Evolutionary conservation across 1,139 yeast genomes (phyloP).

Genomic region (Geotrichum aggregatum): DNA sequence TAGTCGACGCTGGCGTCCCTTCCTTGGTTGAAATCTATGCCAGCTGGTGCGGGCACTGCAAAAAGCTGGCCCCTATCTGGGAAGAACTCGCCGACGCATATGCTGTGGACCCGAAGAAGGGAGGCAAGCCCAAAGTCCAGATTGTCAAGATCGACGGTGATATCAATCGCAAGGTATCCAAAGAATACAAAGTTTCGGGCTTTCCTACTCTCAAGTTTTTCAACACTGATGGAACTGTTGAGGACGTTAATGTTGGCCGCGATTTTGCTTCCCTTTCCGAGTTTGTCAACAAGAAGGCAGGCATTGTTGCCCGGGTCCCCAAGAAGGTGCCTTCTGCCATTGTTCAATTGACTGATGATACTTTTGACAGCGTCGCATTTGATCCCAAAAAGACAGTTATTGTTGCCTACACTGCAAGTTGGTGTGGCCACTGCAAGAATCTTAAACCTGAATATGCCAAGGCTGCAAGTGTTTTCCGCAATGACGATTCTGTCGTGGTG

Average conservation of each 20-base stretch:
- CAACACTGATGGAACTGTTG: conserved; percentile 38
- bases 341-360: conserved; percentile 41
- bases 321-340: conserved; percentile 35
- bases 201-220: conserved; percentile 64
- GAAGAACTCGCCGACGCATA: conserved; percentile 58
- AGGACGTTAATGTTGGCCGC: conserved; percentile 40
- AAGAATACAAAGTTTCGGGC: conserved; percentile 54
- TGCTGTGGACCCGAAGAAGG: conserved; percentile 25
- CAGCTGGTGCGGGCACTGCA: conserved; percentile 81
- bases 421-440: conserved; percentile 76
- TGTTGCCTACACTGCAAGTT: conserved; percentile 59
- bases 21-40: conserved; percentile 73
- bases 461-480: conserved; percentile 49
- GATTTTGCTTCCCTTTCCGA: conserved; percentile 43
- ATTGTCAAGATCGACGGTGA: conserved; percentile 63
- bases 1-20: conserved; percentile 54
- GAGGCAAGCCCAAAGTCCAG: conserved; percentile 45
- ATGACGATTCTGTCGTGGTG: conserved; percentile 45
- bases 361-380: conserved; percentile 26
- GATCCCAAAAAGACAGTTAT: conserved; percentile 31
- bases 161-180: conserved; percentile 51
- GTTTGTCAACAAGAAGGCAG: conserved; percentile 48
- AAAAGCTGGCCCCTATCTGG: conserved; percentile 59
- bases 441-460: conserved; percentile 62
- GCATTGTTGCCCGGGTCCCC: conserved; percentile 34